These are phyloP conservation scores for Aplosporella prunicola DNA, from an alignment of 2,329 filamentous ascomycete species.

Conservation along the genomic window DNA sequence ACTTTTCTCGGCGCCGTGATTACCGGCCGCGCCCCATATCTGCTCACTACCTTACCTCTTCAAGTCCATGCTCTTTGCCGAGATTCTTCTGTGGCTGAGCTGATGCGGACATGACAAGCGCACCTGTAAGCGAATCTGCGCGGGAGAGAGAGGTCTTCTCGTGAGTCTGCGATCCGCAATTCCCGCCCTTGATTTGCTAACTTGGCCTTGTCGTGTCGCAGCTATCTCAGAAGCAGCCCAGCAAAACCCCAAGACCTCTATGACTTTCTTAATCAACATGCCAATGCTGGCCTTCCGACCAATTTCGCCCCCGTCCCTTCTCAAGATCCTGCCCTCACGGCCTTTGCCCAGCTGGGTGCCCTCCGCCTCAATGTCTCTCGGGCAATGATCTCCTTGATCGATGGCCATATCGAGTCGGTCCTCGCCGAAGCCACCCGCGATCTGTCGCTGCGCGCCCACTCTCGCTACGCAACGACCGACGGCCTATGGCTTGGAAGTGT, in stretches of 20 bases:
- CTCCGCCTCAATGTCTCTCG: conserved; percentile 25
- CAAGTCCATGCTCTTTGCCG: no score
- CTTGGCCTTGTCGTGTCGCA: background rate
- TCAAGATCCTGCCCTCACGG: conserved; percentile 24
- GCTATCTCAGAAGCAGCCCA: background rate
- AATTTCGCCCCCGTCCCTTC: conserved; percentile 17
- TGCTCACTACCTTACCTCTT: no score
- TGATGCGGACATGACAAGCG: no score
- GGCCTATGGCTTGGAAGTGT: conserved; percentile 25
- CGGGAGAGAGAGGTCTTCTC: background rate
- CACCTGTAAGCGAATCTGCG: no score
- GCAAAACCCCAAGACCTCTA: background rate
- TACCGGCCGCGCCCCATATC: no score
- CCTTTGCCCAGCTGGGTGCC: conserved; percentile 30
- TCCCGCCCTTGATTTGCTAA: background rate
- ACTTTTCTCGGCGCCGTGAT: no score
- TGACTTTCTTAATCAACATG: conserved; percentile 3
- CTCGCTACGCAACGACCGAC: conserved; percentile 18
- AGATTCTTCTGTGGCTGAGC: no score
- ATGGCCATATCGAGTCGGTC: conserved; percentile 25
- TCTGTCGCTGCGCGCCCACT: conserved; percentile 19
- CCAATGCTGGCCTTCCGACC: conserved; percentile 11
- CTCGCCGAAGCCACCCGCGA: conserved; percentile 26
- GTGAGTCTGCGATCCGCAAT: background rate
- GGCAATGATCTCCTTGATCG: conserved; percentile 30